Evolutionary conservation across 257 asterid genomes (phyloP).

Genomic region (Cruciata laevipes): DNA sequence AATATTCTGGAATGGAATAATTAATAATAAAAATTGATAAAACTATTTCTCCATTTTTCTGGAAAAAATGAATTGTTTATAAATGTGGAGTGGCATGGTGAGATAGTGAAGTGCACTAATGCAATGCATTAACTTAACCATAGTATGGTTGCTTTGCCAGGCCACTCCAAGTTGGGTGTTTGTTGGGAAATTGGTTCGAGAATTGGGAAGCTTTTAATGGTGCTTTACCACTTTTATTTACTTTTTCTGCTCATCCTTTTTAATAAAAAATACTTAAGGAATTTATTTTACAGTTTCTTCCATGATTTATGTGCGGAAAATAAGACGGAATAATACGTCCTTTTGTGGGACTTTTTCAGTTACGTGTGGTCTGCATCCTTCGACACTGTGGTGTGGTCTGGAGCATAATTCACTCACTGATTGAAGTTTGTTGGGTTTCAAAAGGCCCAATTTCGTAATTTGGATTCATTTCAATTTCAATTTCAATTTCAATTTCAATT

Average conservation of each 20-base stretch:
- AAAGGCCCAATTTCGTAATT: neutral
- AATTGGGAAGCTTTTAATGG: neutral
- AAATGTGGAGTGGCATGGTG: neutral
- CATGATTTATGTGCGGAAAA: neutral
- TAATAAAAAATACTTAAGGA: neutral
- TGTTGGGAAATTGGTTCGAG: neutral
- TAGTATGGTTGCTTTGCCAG: neutral
- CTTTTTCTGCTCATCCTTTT: neutral
- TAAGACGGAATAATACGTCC: neutral
- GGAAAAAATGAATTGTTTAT: too few relatives aligned
- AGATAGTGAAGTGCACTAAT: neutral
- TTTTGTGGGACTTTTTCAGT: neutral
- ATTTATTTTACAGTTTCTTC: neutral
- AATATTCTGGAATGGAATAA: too few relatives aligned
- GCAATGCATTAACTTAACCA: neutral
- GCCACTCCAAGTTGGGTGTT: neutral
- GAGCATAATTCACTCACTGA: neutral
- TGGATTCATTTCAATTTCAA: neutral
- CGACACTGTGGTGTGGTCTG: constrained; percentile 3
- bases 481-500: too few relatives aligned
- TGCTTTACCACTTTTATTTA: neutral
- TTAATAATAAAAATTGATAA: too few relatives aligned
- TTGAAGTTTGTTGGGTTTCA: neutral
- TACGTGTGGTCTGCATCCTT: neutral
- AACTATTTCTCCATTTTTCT: too few relatives aligned